Base-by-base conservation (phyloP, 305 asterid species). In the Rubia balearica region DNA sequence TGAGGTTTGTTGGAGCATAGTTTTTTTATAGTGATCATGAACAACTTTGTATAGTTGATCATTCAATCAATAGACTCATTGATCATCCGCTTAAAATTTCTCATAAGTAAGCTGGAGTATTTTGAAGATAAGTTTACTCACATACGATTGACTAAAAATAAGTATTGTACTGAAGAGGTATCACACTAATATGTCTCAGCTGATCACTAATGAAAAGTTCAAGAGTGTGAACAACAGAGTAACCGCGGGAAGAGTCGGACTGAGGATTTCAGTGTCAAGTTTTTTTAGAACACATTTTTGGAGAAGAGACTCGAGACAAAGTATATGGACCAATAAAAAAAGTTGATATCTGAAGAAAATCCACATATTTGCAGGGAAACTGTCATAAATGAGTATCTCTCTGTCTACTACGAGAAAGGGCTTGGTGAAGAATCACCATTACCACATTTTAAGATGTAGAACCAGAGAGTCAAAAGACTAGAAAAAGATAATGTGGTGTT, bases 241-340 rank as follows among this genome's bases (percentile, higher is more conserved):
- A 53, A n/a, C 80, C 30, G 83, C 84, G 4, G 83, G 76, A 4
- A 73, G 65, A 22, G 59, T 49, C 0, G 83, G 87, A 3, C 88
- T 89, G 3, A 82, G 92, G 72, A 76, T 85, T 8, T 87, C 90
- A 8, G 77, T 83, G n/a, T 85, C 88, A 13, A 72, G 81, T 59
- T 81, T 80, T 16, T 82, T 83, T 67, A 74, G 82, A 65, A 80
- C 77, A 82, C 82, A 78, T 72, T 65, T 83, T 41, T 27, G 74
- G 67, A 63, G 78, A 72, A 74, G 72, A 63, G 55, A 70, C 17
- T 8, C 40, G 51, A 40, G 79, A 84, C 3, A 77, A 42, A 73
- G 7, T 76, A 1, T 80, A 81, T 56, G 83, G 83, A 65, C 86
- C 84, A 5, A 77, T 84, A 65, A 81, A 77, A 62, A 79, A 81